Evolutionary conservation across 306 rosid genomes (phyloP).

Genomic region (Cucurbita pepo): DNA sequence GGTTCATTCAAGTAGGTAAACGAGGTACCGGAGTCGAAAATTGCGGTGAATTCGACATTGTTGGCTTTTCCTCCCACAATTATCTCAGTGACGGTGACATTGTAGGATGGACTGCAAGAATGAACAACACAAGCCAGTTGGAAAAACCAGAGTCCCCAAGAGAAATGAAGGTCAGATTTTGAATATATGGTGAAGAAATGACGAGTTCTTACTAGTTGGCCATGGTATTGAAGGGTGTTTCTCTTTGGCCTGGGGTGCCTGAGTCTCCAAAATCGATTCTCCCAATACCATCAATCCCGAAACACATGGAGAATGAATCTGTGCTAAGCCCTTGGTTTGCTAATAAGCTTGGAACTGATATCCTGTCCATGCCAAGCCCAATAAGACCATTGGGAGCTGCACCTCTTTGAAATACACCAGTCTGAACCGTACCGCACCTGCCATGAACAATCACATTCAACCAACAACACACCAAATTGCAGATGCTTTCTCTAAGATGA

Average conservation of each 20-base stretch:
- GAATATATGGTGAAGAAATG: constrained; percentile 5
- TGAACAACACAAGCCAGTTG: constrained; percentile 11
- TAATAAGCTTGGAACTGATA: constrained; percentile 72
- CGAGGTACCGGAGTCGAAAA: constrained; percentile 84
- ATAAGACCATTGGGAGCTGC: constrained; percentile 84
- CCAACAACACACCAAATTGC: constrained; percentile 2
- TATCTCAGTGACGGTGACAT: constrained; percentile 53
- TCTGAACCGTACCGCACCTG: constrained; percentile 80
- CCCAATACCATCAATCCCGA: constrained; percentile 45
- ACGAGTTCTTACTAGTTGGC: constrained; percentile 29
- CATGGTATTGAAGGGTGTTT: constrained; percentile 51
- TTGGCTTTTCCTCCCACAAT: constrained; percentile 22
- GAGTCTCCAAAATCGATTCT: constrained; percentile 74
- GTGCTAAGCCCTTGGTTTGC: constrained; percentile 43
- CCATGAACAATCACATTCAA: constrained; percentile 7
- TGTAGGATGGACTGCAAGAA: constrained; percentile 53
- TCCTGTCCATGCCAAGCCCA: constrained; percentile 60
- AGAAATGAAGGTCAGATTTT: neutral
- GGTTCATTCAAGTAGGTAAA: constrained; percentile 69
- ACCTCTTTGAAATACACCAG: constrained; percentile 46
- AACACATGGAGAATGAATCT: constrained; percentile 89
- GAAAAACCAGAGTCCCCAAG: neutral
- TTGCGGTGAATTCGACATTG: constrained; percentile 40
- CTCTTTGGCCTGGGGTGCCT: constrained; percentile 39
- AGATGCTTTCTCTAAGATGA: neutral